A percentile compares a stretch with the other conserved stretches of the same genome.
Evolutionary conservation across 257 asterid species (phyloP).

Genomic region (Scutellaria galericulata): DNA sequence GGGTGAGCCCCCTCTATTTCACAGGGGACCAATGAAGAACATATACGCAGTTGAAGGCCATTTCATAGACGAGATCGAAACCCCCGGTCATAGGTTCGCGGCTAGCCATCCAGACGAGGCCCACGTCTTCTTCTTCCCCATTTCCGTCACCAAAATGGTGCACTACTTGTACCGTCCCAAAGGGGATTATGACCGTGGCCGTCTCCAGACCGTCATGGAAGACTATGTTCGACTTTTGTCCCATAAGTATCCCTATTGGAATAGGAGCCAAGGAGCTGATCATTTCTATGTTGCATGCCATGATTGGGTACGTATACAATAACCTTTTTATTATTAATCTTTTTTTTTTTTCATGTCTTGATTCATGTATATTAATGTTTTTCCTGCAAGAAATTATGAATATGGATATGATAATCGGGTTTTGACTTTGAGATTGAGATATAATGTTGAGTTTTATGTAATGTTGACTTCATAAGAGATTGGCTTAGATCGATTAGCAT

Average conservation of each 20-base stretch:
- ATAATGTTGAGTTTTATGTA: no score
- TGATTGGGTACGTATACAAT: constrained; percentile 56
- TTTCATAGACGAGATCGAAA: constrained; percentile 48
- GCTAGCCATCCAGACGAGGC: constrained; percentile 55
- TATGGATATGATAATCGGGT: no score
- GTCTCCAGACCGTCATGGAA: constrained; percentile 37
- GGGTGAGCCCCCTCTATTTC: constrained; percentile 66
- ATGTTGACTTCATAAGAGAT: no score
- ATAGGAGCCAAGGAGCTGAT: constrained; percentile 59
- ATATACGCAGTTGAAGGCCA: constrained; percentile 71
- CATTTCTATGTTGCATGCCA: constrained; percentile 71
- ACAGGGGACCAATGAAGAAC: constrained; percentile 41
- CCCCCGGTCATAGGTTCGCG: not conserved
- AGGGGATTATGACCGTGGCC: constrained; percentile 33
- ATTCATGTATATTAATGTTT: no score
- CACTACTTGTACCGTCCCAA: constrained; percentile 45
- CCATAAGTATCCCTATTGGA: constrained; percentile 58
- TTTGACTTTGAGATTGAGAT: no score
- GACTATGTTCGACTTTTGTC: constrained; percentile 51
- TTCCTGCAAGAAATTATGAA: no score
- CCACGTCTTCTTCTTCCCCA: constrained; percentile 53
- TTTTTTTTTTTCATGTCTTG: no score
- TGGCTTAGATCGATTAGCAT: no score
- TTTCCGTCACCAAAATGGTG: constrained; percentile 46
- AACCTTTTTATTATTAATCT: no score